Evolutionary conservation across 495 filamentous ascomycete species (phyloP).

Genomic region (Neurospora sp.): DNA sequence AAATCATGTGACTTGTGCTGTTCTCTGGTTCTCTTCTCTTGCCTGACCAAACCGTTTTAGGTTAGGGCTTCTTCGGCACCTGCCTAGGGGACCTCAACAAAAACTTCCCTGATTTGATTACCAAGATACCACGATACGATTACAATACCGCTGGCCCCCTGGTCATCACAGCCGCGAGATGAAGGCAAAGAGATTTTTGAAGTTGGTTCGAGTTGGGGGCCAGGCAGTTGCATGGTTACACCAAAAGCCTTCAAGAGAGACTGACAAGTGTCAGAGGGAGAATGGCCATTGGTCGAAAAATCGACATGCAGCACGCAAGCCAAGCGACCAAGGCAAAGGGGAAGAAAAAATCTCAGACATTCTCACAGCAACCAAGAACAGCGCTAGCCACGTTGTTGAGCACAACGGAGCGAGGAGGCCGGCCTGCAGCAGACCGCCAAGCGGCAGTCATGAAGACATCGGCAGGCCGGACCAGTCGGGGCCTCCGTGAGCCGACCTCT

Average conservation of each 20-base stretch:
- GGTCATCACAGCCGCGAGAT: neutral
- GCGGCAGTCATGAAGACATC: neutral
- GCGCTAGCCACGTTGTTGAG: neutral
- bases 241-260: neutral
- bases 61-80: neutral
- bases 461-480: neutral
- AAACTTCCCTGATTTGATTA: neutral
- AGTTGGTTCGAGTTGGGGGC: neutral
- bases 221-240: neutral
- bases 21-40: neutral
- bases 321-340: neutral
- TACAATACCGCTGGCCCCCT: neutral
- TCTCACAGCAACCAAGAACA: neutral
- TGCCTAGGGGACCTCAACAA: neutral
- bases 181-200: neutral
- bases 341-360: neutral
- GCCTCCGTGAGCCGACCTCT: neutral
- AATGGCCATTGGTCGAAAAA: neutral
- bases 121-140: neutral
- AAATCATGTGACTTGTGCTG: neutral
- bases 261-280: neutral
- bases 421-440: neutral
- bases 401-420: neutral
- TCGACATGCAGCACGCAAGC: neutral
- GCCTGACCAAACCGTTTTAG: neutral